phyloP scores from a whole-genome alignment of 345 rosid species.

The Tarenaya hassleriana region DNA sequence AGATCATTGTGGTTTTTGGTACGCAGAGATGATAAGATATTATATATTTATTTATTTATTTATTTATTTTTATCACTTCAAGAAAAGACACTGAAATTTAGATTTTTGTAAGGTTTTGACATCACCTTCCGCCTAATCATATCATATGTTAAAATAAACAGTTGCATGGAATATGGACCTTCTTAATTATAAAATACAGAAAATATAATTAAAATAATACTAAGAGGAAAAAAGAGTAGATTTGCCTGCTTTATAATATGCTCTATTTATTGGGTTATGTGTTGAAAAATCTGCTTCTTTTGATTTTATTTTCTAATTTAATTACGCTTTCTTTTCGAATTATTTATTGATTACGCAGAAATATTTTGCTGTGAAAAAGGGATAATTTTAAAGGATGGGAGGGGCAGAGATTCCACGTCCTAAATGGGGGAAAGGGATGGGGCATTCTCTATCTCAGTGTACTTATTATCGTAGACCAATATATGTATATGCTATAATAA shows the following conservation, averaged over 20 bases:
- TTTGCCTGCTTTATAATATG: slow-evolving; percentile 34
- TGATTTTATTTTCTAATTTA: slow-evolving; percentile 4
- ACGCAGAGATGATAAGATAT: slow-evolving; percentile 23
- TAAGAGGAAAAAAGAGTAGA: too few species aligned
- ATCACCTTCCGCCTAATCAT: slow-evolving; percentile 16
- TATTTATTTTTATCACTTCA: slow-evolving; percentile 41
- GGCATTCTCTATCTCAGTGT: slow-evolving; percentile 36
- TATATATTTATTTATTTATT: not conserved
- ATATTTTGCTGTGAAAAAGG: slow-evolving; percentile 25
- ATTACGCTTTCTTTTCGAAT: slow-evolving; percentile 17
- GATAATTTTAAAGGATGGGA: slow-evolving; percentile 53
- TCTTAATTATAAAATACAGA: slow-evolving; percentile 15
- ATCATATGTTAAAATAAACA: slow-evolving; percentile 18
- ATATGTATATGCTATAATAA: slow-evolving; percentile 20
- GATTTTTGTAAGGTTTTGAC: slow-evolving; percentile 32
- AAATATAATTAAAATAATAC: not conserved
- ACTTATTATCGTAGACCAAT: slow-evolving; percentile 41
- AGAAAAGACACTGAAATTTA: slow-evolving; percentile 52
- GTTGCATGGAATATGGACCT: slow-evolving; percentile 12
- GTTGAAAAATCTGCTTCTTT: not conserved
- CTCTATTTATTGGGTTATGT: slow-evolving; percentile 29
- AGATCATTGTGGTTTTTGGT: slow-evolving; percentile 24
- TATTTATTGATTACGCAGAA: slow-evolving; percentile 11
- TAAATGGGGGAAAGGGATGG: slow-evolving; percentile 65
- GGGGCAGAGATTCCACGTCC: slow-evolving; percentile 68